Evolutionary conservation across 148 eudicot genomes (phyloP).

Genomic region (Chenopodium quinoa): DNA sequence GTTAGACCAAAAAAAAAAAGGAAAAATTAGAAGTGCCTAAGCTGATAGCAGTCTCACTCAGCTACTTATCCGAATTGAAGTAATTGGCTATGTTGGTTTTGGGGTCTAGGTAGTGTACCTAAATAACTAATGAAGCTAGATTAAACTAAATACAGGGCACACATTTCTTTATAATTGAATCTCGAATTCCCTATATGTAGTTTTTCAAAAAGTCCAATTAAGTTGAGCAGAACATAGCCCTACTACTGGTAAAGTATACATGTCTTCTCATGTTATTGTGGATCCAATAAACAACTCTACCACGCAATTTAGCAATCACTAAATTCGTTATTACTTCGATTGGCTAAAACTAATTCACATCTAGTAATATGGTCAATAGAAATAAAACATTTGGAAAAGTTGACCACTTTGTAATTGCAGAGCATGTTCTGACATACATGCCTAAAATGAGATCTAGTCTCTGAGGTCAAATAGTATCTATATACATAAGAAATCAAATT

Average conservation of each 20-base stretch:
- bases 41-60: neutral
- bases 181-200: neutral
- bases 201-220: neutral
- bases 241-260: neutral
- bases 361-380: neutral
- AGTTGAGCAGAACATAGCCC: no score
- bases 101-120: neutral
- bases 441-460: neutral
- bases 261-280: neutral
- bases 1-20: no score
- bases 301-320: neutral
- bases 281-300: neutral
- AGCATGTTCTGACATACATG: neutral
- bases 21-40: neutral
- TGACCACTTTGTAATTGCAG: neutral
- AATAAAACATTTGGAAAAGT: neutral
- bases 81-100: neutral
- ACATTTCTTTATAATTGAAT: neutral
- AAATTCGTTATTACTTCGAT: neutral
- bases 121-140: neutral
- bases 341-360: neutral
- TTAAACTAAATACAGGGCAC: neutral
- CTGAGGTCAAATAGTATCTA: neutral
- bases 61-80: neutral
- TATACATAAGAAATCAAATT: neutral